Base-by-base conservation (phyloP, 768 basidiomycete genomes). In the Psilocybe azurescens region DNA sequence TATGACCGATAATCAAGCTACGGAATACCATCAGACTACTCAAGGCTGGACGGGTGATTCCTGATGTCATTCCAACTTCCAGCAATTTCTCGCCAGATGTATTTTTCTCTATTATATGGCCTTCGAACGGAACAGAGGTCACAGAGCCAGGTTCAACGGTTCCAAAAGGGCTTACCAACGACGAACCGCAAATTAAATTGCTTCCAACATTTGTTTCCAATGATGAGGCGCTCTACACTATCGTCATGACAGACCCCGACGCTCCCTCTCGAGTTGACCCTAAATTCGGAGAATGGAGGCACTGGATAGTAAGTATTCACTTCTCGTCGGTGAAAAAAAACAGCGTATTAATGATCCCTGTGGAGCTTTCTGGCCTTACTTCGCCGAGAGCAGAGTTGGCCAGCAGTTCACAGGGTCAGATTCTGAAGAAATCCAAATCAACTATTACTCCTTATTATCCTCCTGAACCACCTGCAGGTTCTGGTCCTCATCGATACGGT, bases 401-500 rank as follows among this genome's bases (percentile, higher is more conserved):
- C 41, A 44, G 41, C 41, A 16, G 14, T 16, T 5, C 41, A 13
- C 41, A 73, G 3, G 74, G 77, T 32, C 55, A 76, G 29, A 68
- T 65, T 24, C 80, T 81, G 2, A 62, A 80, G 5, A 80, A 81
- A 67, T 78, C 82, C 3, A 77, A 77, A 62, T 61, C 80, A 0
- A 79, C 86, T 1, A 76, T 77, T 6, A 87, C 88, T 4, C 81
- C 86, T 0, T 89, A 88, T 66, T 73, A 80, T 10, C 79, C 85
- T 3, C 87, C 88, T 24, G 80, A 81, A 4, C 88, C 88, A 6
- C 80, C 81, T 7, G 79, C 79, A 2, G 83, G 80, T 6, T 81
- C 81, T 14, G 86, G 86, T 0, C 65, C 79, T 11, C 88, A 89
- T 64, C 78, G 88, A 62, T 89, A 89, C 62, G 78, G 88, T 88